Evolutionary conservation across 1,284 basidiomycete species (phyloP).

Genomic region (Trichosporon sp.): DNA sequence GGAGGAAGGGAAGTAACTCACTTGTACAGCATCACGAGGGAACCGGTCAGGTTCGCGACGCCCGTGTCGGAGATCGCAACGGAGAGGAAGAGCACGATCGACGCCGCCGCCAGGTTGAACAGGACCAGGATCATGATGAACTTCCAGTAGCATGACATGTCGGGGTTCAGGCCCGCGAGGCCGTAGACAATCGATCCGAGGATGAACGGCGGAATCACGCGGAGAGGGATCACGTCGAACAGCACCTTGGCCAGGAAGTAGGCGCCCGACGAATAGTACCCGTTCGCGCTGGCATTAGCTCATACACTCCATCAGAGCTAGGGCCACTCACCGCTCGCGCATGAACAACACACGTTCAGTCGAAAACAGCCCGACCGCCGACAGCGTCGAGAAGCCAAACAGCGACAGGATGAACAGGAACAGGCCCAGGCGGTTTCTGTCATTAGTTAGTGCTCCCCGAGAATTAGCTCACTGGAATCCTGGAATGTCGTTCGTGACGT

Average conservation of each 20-base stretch:
- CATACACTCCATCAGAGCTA: no score
- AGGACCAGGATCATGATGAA: constrained; percentile 91
- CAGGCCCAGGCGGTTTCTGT: constrained; percentile 65
- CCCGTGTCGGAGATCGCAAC: constrained; percentile 82
- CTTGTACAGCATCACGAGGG: constrained; percentile 97
- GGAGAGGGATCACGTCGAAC: constrained; percentile 91
- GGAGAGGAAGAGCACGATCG: constrained; percentile 84
- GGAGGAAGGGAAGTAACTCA: constrained; percentile 58
- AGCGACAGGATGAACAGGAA: constrained; percentile 96
- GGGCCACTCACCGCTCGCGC: constrained; percentile 73
- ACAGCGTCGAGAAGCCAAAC: constrained; percentile 94
- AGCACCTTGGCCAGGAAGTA: constrained; percentile 96
- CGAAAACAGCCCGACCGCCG: constrained; percentile 87
- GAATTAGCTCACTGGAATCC: constrained; percentile 76
- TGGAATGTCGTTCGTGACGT: constrained; percentile 77
- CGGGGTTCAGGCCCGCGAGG: constrained; percentile 88
- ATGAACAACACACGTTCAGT: constrained; percentile 94
- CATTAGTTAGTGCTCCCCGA: not conserved
- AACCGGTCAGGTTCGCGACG: constrained; percentile 90
- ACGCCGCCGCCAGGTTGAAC: constrained; percentile 92
- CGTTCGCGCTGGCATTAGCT: constrained; percentile 72
- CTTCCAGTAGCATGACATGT: constrained; percentile 90
- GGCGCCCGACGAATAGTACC: constrained; percentile 92
- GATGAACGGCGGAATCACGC: constrained; percentile 89
- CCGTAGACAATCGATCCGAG: constrained; percentile 93